These are phyloP conservation scores for Diplodia mutila DNA, from an alignment of 2,329 filamentous ascomycete genomes.

Conservation along the genomic window DNA sequence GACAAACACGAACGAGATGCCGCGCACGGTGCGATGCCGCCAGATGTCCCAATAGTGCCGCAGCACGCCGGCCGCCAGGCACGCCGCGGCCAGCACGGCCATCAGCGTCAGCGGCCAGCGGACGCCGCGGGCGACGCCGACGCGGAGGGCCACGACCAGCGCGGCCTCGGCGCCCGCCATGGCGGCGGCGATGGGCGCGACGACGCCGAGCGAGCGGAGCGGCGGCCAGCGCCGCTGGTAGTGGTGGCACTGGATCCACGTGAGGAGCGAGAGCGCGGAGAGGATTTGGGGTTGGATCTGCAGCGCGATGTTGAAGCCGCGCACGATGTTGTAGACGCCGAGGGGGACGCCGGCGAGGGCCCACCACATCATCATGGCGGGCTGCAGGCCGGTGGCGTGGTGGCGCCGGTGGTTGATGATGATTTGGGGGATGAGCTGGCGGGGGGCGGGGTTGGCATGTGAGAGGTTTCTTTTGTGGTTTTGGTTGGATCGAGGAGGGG, in stretches of 20 bases:
- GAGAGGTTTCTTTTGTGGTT: no score
- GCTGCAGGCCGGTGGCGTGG: constrained; percentile 66
- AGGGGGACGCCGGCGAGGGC: constrained; percentile 69
- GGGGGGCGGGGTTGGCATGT: not conserved
- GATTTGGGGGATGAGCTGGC: constrained; percentile 70
- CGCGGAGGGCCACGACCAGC: constrained; percentile 60
- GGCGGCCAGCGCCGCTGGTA: constrained; percentile 48
- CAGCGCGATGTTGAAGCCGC: constrained; percentile 57
- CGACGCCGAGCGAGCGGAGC: constrained; percentile 52
- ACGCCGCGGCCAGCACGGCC: constrained; percentile 65
- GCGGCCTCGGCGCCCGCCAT: constrained; percentile 64
- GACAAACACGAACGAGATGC: constrained; percentile 74
- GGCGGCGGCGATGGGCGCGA: constrained; percentile 56
- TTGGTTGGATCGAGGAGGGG: not conserved
- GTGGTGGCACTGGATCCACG: constrained; percentile 61
- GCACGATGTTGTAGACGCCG: constrained; percentile 63
- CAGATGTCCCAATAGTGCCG: constrained; percentile 73
- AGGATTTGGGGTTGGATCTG: constrained; percentile 62
- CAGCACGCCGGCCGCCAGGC: constrained; percentile 68
- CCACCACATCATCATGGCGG: constrained; percentile 75
- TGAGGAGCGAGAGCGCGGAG: constrained; percentile 55
- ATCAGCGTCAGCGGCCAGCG: constrained; percentile 68
- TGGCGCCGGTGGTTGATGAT: constrained; percentile 69
- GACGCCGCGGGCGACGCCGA: constrained; percentile 44
- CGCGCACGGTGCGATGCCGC: constrained; percentile 65